Base-by-base conservation (phyloP, 2,329 filamentous ascomycete genomes). In the Septoria petroselini region DNA sequence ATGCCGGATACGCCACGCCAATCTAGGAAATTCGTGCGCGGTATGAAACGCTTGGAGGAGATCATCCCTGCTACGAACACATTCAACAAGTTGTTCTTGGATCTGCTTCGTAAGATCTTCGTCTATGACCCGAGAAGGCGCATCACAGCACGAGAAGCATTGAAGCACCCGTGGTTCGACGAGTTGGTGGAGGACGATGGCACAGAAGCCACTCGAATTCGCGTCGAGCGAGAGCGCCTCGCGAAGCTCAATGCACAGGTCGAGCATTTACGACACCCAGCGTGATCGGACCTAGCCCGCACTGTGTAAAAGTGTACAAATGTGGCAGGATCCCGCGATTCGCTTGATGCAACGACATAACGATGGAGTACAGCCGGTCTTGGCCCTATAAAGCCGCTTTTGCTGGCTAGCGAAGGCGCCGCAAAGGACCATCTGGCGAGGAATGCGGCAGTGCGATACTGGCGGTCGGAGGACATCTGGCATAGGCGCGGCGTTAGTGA, bases 81-180 rank as follows among this genome's bases (percentile, higher is more conserved):
- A 15, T 85, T 85, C 69, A 84, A 84, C 67, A 73, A 75, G 49
- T 73, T 79, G 43, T 83, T 85, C 67, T 75, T 84, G 40, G 81
- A 84, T 55, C 71, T 85, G 4, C 71, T 85, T 4, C 73, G 76
- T 53, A 76, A 73, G 58, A 84, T 85, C 62, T 85, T 85, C 58
- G 78, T 84, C 15, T 85, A 84, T 62, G 81, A 85, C 53, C 82
- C 82, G 5, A 82, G 81, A 64, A 76, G 77, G 58, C 75, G 82
- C 18, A 83, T 85, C 58, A 81, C 80, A 1, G 82, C 82, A 54
- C 80, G 83, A 57, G 73, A 84, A 61, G 82, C 82, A 12, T 69
- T 85, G 54, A 79, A 83, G 63, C 82, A 85, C 62, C 77, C 79
- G 1, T 85, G 82, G 82, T 85, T 85, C 69, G 79, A 76, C 55